Base-by-base conservation (phyloP, 2,329 filamentous ascomycete species). In the Cephalotrichum gorgonifer region DNA sequence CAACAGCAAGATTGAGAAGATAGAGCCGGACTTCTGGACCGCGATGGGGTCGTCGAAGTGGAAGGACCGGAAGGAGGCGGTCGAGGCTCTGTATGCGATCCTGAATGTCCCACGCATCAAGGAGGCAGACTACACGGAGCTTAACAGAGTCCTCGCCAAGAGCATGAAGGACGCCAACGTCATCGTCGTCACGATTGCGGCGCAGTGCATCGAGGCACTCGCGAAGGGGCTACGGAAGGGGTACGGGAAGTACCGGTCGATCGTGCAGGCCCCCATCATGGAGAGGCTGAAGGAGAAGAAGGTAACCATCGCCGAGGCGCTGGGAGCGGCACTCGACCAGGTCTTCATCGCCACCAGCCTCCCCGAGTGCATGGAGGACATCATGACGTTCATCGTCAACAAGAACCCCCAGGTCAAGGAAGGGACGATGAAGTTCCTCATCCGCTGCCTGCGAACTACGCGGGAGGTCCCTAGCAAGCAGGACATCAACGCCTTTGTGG, bases 131-230 rank as follows among this genome's bases (percentile, higher is more conserved):
- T 97, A 89, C 60, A 80, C 84, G 62, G 91, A 97, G 58, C 76
- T 97, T 56, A 81, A 87, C 50, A 79, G 87, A 52, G 84, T 81
- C 4, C 75, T 97, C 49, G 91, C 93, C 42, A 98, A 97, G 67
- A 88, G 81, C 58, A 98, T 98, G 93, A 98, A 98, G 66, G 94
- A 98, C 58, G 93, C 94, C 57, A 98, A 98, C 61, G 85, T 98
- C 56, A 85, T 88, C 5, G 93, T 97, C 44, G 93, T 96, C 20
- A 93, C 86, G 2, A 84, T 93, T 54, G 91, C 94, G 6, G 93
- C 91, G 3, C 90, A 94, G 58, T 95, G 91, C 65, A 85, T 96
- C 30, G 90, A 97, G 59, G 77, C 86, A 26, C 71, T 98, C 25
- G 91, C 90, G 43, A 93, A 88, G 59, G 93, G 93, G 44, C 64